Evolutionary conservation across 176 grass and related monocot genomes (phyloP), one percentile per base, ranked within the genome.

Genomic region (Juncus effusus): DNA sequence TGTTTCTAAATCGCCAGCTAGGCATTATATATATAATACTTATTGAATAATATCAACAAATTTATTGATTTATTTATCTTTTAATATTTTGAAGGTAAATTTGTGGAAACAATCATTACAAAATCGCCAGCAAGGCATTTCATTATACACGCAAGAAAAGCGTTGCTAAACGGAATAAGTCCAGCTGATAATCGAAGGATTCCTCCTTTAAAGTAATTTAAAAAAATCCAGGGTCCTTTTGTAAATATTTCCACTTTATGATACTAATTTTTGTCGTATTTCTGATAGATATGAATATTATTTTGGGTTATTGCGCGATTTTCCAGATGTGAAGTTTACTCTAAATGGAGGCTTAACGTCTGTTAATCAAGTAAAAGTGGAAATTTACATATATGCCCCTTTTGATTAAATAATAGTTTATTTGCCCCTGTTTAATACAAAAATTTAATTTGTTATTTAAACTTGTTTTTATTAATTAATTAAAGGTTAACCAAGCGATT

Each of bases 101-200:
- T 96, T 80, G 76, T 96, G 53, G 67, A 85, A 83, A 85, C 73
- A 79, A 64, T 96, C 80, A 44, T 81, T 68, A 85, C 87, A 42
- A 90, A 80, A 74, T 96, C 91, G 38, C 87, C 91, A 67, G 79
- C 84, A 53, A 87, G 76, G 65, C 91, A 96, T 85, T 91, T 96
- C 50, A 96, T 96, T 51, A 79, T 96, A 78, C 91, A 96, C 85
- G 84, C 87, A 56, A 74, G 91, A 79, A 96, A 96, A 75, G 91
- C 91, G 14, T 90, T 96, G 77, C 84, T 96, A 50, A 88, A 59
- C 74, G 91, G 91, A 40, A 87, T 91, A 42, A 88, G 81, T 82
- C 91, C 91, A 78, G 87, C 84, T 55, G 82, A 69, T 13, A 96
- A 96, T 91, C 79, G 91, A 16, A 87, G 56, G 38, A 54, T 96